These are phyloP conservation scores for Penicillium mononematosum DNA, from an alignment of 495 filamentous ascomycete genomes.

Conservation along the genomic window DNA sequence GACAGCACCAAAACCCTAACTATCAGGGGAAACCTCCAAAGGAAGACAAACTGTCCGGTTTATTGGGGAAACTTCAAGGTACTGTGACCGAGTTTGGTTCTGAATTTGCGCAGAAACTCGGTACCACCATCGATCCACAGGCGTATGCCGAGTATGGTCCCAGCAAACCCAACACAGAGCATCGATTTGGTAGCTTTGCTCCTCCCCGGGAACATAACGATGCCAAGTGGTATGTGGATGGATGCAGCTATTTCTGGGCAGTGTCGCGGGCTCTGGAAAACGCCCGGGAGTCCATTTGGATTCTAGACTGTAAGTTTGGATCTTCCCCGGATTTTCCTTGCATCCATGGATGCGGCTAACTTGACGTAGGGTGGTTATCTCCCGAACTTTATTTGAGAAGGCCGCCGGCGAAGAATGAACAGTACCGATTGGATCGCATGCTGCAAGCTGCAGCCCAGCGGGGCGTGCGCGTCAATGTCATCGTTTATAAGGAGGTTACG, in stretches of 20 bases:
- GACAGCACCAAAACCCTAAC: conserved; percentile 23
- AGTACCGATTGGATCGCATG: conserved; percentile 88
- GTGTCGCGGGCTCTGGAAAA: conserved; percentile 81
- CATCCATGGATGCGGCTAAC: conserved; percentile 5
- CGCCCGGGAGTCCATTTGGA: conserved; percentile 84
- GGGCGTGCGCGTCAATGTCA: conserved; percentile 83
- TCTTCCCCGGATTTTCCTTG: neutral
- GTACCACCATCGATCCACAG: conserved; percentile 51
- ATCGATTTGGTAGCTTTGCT: conserved; percentile 82
- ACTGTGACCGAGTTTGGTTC: conserved; percentile 51
- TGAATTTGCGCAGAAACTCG: conserved; percentile 50
- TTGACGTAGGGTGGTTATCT: conserved; percentile 71
- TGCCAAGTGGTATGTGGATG: conserved; percentile 92
- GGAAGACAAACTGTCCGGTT: conserved; percentile 47
- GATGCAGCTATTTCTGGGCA: conserved; percentile 88
- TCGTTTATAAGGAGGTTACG: conserved; percentile 92
- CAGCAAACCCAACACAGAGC: conserved; percentile 46
- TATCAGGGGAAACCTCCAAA: conserved; percentile 37
- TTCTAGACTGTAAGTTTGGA: conserved; percentile 58
- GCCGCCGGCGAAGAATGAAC: conserved; percentile 76
- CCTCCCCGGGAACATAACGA: conserved; percentile 63
- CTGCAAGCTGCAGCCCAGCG: conserved; percentile 82
- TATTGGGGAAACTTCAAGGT: conserved; percentile 58
- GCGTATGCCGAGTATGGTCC: conserved; percentile 48
- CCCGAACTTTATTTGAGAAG: conserved; percentile 88